phyloP scores from a whole-genome alignment of 176 grass and related monocot genomes.

The Saccharum officinarum region DNA sequence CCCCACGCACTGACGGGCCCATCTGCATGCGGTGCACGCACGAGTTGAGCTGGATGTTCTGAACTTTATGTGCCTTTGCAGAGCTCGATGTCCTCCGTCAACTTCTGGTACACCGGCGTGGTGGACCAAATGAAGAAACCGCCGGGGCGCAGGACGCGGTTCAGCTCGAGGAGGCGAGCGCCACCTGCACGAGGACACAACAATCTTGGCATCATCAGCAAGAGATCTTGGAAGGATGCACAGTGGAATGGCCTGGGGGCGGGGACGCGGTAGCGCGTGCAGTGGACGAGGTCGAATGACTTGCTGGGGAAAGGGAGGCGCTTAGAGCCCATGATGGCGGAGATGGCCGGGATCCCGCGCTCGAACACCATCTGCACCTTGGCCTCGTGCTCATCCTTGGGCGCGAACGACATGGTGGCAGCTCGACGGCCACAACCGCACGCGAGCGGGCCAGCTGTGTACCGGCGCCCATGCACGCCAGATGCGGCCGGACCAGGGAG shows the following conservation, averaged over 20 bases:
- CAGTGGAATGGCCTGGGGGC: background rate
- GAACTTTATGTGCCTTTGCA: too few relatives aligned
- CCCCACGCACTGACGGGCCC: too few relatives aligned
- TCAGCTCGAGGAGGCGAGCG: conserved; percentile 83
- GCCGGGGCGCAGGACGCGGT: conserved; percentile 86
- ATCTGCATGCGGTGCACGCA: too few relatives aligned
- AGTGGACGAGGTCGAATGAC: conserved; percentile 90
- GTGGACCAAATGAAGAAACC: conserved; percentile 95
- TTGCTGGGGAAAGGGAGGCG: conserved; percentile 79
- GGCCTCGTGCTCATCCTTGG: conserved; percentile 97
- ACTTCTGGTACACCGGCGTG: conserved; percentile 95
- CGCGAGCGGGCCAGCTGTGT: too few relatives aligned
- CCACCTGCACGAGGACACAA: conserved; percentile 36
- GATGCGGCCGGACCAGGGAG: too few relatives aligned
- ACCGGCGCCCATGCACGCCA: background rate
- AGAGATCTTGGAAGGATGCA: background rate
- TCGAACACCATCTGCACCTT: conserved; percentile 91
- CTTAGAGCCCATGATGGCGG: conserved; percentile 91
- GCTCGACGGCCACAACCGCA: too few relatives aligned
- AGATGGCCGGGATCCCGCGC: conserved; percentile 91
- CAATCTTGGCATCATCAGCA: background rate
- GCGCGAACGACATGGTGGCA: conserved; percentile 92
- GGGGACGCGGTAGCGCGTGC: conserved; percentile 86
- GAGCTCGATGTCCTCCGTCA: conserved; percentile 79
- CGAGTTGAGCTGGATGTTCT: too few relatives aligned